phyloP scores from a whole-genome alignment of 2,329 filamentous ascomycete species.

The Ilyonectria mors-panacis region DNA sequence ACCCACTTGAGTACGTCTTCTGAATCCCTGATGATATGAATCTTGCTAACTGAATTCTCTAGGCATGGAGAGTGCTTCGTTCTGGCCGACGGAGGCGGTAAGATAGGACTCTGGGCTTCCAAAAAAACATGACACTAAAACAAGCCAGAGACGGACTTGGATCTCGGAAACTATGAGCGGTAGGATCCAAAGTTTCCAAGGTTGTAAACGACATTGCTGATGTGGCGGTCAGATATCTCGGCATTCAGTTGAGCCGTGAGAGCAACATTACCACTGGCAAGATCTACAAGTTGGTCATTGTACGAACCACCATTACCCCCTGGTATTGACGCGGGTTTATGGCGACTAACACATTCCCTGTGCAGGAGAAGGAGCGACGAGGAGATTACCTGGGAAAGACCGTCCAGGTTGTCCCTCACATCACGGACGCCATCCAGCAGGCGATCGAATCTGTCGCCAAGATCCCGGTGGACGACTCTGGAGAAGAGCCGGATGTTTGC shows the following conservation, averaged over 20 bases:
- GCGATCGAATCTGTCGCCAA: conserved; percentile 91
- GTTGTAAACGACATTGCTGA: conserved; percentile 5
- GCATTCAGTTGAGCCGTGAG: conserved; percentile 84
- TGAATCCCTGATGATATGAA: no score
- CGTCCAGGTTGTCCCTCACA: conserved; percentile 78
- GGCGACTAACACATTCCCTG: conserved; percentile 11
- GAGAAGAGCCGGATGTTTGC: conserved; percentile 89
- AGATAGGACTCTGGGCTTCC: neutral
- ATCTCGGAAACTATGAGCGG: conserved; percentile 71
- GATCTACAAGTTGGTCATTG: conserved; percentile 91
- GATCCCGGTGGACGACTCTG: conserved; percentile 88
- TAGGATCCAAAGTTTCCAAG: conserved; percentile 34
- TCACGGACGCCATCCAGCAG: conserved; percentile 92
- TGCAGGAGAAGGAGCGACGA: conserved; percentile 70
- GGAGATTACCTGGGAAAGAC: conserved; percentile 85
- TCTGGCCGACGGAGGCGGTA: conserved; percentile 74
- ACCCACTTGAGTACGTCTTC: conserved; percentile 51
- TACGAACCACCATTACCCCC: conserved; percentile 55
- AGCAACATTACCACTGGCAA: conserved; percentile 99
- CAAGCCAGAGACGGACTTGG: conserved; percentile 60
- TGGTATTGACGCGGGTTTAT: neutral
- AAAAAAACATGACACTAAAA: conserved; percentile 22
- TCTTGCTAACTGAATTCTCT: conserved; percentile 21
- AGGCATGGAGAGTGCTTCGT: conserved; percentile 94
- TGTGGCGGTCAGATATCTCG: conserved; percentile 71